Conservation (phyloP, 1,139 yeast genomes). For the Lodderomyces metapsilosis region DNA sequence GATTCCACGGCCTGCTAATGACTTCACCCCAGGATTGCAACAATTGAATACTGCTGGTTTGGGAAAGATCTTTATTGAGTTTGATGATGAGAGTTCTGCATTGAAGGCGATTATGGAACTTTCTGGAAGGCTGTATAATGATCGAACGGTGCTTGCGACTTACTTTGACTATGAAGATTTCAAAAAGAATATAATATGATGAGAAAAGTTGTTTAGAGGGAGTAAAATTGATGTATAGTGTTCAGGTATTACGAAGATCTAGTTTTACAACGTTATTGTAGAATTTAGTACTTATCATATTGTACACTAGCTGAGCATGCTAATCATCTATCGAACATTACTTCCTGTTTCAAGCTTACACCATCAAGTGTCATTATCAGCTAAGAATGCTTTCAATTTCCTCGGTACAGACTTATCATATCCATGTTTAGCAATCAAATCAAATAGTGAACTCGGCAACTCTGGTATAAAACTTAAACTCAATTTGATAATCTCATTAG, state of each 20-base stretch:
- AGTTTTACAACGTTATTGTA: no score
- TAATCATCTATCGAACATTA: no score
- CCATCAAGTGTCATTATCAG: slow-evolving; percentile 2
- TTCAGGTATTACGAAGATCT: no score
- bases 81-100: slow-evolving; percentile 52
- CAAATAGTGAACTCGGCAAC: slow-evolving; percentile 68
- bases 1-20: slow-evolving; percentile 67
- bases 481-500: slow-evolving; percentile 72
- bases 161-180: slow-evolving; percentile 62
- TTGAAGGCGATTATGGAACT: slow-evolving; percentile 57
- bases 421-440: slow-evolving; percentile 68
- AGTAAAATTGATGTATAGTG: no score
- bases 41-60: slow-evolving; percentile 56
- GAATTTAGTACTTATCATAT: no score
- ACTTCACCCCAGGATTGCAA: slow-evolving; percentile 42
- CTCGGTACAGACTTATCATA: slow-evolving; percentile 52
- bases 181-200: slow-evolving; percentile 24
- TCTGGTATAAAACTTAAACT: slow-evolving; percentile 80
- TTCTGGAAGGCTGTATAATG: slow-evolving; percentile 69
- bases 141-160: slow-evolving; percentile 66
- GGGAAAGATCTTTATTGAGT: slow-evolving; percentile 73
- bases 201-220: not conserved
- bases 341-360: no score
- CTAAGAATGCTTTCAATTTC: slow-evolving; percentile 29
- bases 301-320: no score